Base-by-base conservation (phyloP, 371 early-diverging fungal species). In the Mucor sp. region DNA sequence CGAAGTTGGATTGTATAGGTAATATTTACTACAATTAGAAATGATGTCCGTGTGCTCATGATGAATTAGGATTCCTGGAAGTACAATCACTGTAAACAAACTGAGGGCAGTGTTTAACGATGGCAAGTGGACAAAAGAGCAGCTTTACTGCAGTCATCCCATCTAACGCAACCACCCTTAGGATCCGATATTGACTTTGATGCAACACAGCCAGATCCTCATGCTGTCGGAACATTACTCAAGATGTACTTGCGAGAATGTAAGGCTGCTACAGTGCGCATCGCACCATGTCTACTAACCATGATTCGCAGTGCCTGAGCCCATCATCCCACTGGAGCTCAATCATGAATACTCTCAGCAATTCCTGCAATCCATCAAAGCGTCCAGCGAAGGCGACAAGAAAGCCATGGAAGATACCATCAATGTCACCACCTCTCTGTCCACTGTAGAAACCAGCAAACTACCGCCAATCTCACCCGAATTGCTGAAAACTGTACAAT, bases 241-340 rank as follows among this genome's bases (percentile, higher is more conserved):
- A 95, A 94, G 67, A 85, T 91, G 67, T 95, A 89, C 68, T 70
- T 95, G 25, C 81, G 95, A 47, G 94, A 94, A 79, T 70, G 89
- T 88, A 84, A 78, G 79, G 12, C 25, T 2, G 1, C 3, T 21
- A 14, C 27, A 8, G 17, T 21, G 7, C 6, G 37, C 11, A 37
- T 14, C 37, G 4, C 41, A 5, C 41, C 37, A 35, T 35, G 37
- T 14, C 11, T 30, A 44, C 23, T 63, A 39, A 48, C 53, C 17
- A 50, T 32, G 39, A 23, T 48, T 14, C 48, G 5, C 60, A 85
- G 83, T 85, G 28, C 85, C 85, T 14, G 76, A 83, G 14, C 76
- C 79, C 12, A 73, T 83, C 27, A 69, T 83, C 21, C 81, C 81
- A 17, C 47, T 21, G 32, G 71, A 72, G 21, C 25, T 81, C 14